A percentile compares a stretch with the other conserved stretches of the same genome.
These are phyloP conservation scores for Podosphaera xanthii DNA, from an alignment of 2,329 filamentous ascomycete species.

Conservation along the genomic window DNA sequence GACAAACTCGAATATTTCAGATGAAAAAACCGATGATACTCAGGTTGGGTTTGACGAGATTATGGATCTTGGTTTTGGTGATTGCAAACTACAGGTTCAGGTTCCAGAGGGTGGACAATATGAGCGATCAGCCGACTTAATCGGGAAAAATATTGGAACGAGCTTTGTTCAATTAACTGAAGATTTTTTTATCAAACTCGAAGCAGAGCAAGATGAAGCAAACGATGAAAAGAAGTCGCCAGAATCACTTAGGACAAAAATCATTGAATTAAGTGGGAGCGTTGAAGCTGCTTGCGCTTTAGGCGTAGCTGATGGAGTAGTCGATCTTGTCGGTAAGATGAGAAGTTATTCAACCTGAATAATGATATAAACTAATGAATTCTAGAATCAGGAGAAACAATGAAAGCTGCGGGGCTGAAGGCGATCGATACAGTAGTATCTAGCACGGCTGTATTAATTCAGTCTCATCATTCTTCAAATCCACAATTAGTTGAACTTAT, in stretches of 20 bases:
- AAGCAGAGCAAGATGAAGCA: slow-evolving; percentile 25
- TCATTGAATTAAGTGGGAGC: slow-evolving; percentile 87
- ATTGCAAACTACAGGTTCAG: slow-evolving; percentile 89
- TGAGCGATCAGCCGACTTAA: slow-evolving; percentile 45
- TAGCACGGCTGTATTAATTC: slow-evolving; percentile 74
- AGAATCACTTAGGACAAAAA: slow-evolving; percentile 47
- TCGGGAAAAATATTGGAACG: slow-evolving; percentile 85
- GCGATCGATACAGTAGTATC: slow-evolving; percentile 85
- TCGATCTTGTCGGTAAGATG: slow-evolving; percentile 77
- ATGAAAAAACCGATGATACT: slow-evolving; percentile 19
- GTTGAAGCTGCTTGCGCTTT: slow-evolving; percentile 92
- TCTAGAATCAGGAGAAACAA: slow-evolving; percentile 87
- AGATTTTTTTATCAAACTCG: slow-evolving; percentile 64
- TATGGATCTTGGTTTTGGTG: slow-evolving; percentile 74
- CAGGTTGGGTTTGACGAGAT: slow-evolving; percentile 48
- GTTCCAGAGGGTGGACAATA: slow-evolving; percentile 69
- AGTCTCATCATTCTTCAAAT: slow-evolving; percentile 66
- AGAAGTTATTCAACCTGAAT: not conserved
- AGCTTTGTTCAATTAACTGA: slow-evolving; percentile 75
- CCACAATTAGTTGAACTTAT: slow-evolving; percentile 64
- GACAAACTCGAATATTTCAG: slow-evolving; percentile 24
- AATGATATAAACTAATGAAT: not conserved
- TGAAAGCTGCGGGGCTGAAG: slow-evolving; percentile 84
- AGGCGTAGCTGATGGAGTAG: slow-evolving; percentile 88
- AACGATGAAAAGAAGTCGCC: slow-evolving; percentile 22